Evolutionary conservation across 2,329 filamentous ascomycete genomes (phyloP), one percentile per base, ranked within the genome.

Genomic region (Karstenula rhodostoma): DNA sequence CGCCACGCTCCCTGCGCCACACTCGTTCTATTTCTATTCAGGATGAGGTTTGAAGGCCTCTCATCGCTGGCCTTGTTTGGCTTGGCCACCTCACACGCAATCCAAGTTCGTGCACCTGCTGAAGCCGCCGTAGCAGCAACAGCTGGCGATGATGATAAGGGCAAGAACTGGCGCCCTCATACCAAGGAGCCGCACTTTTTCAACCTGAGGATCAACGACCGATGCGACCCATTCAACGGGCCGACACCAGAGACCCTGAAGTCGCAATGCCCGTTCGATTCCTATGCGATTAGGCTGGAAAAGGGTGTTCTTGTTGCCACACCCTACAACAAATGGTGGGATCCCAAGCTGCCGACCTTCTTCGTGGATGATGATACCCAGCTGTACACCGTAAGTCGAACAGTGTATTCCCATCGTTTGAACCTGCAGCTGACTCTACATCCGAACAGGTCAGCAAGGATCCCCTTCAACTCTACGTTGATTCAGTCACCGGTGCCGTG

Each of bases 241-340:
- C 43, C 49, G 22, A 19, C 40, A 25, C 40, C 56, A 51, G 63
- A 42, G 42, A 49, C 13, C 4, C 55, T 12, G 32, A 51, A 35
- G 32, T 56, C 32, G 9, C 12, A 56, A 23, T 73, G 68, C 55
- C 52, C 50, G 3, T 63, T 71, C 48, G 56, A 58, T 15, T 62
- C 65, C 23, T 72, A 65, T 33, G 67, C 65, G 15, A 65, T 73
- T 53, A 67, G 68, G 22, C 55, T 74, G n/a, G 59, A 71, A 40
- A 63, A 69, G 15, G 70, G 69, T 43, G 67, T 67, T n/a, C 66
- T 66, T 19, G 67, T 73, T 59, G 72, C 68, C 12, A 73, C 69
- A 19, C 69, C 70, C 32, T 74, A 73, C 63, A 72, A 71, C 65
- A 71, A 69, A 54, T 71, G 64, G 63, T 73, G 59, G 53, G 65